Evolutionary conservation across 2,329 filamentous ascomycete species (phyloP), one percentile per base, ranked within the genome.

Genomic region (Paraphoma sp.): DNA sequence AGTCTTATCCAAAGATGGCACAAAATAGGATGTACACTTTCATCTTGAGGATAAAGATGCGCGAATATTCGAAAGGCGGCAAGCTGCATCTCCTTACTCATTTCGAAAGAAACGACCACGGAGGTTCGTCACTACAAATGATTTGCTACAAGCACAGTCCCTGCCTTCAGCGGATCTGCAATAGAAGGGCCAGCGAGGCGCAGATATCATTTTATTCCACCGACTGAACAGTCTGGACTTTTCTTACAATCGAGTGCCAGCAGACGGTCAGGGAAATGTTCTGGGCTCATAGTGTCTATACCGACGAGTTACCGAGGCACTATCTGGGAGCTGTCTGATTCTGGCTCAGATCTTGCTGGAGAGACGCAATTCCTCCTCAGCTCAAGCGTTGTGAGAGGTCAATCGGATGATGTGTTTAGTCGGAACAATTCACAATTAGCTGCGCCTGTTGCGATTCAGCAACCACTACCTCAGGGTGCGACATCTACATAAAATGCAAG

Each of bases 41-140:
- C 54, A 53, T 23, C 29, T 57, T n/a, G 49, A 57, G 28, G 45
- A 57, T 46, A 45, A 29, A 2, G 49, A 57, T 16, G 29, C 36
- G n/a, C 17, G 23, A 18, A 11, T 53, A n/a, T 18, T 28, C 52
- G 5, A 46, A 41, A n/a, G 45, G 16, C 8, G 44, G 54, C 17
- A 57, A 57, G 23, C 23, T 57, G 14, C 54, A 53, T 51, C 11
- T 57, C 16, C 49, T 45, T 18, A 49, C 54, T 6, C 49, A 53
- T 28, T 57, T 57, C 33, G 54, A 45, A 16, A 38, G 31, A 6
- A 36, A 43, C n/a, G 45, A 11, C 18, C 31, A 2, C 7, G 23
- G 18, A 43, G 42, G 4, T n/a, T 42, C 33, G 2, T 4, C 31
- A 6, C 30, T 36, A 18, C 38, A 41, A n/a, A 14, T 14, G n/a